These are phyloP conservation scores for Jamesozyma piceae DNA, from an alignment of 805 yeast species.

Conservation along the genomic window DNA sequence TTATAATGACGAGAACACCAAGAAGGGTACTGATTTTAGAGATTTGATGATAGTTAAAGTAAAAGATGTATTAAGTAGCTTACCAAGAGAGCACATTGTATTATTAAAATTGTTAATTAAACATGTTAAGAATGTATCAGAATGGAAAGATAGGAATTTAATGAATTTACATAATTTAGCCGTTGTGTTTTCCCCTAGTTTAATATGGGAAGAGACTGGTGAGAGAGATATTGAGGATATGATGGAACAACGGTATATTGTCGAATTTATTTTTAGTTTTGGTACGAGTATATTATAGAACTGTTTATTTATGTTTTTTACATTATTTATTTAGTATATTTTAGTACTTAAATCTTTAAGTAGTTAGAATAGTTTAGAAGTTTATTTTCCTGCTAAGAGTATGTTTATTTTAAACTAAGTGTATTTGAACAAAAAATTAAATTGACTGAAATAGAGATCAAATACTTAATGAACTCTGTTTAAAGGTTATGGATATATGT, in stretches of 20 bases:
- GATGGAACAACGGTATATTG: conserved; percentile 66
- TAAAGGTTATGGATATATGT: too few relatives aligned
- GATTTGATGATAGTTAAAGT: not conserved
- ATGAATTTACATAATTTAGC: conserved; percentile 80
- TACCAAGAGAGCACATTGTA: conserved; percentile 62
- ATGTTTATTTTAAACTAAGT: too few relatives aligned
- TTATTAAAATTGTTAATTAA: conserved; percentile 47
- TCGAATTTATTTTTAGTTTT: conserved; percentile 52
- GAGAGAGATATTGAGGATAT: conserved; percentile 79
- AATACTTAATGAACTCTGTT: too few relatives aligned
- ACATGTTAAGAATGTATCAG: conserved; percentile 57
- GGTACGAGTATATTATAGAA: not conserved
- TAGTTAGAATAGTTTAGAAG: too few relatives aligned
- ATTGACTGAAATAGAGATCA: too few relatives aligned
- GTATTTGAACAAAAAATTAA: too few relatives aligned
- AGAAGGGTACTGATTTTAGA: conserved; percentile 1
- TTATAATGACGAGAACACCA: too few relatives aligned
- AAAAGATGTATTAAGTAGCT: conserved; percentile 12
- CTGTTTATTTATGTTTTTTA: not conserved
- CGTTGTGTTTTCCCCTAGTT: conserved; percentile 90
- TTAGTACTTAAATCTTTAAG: too few relatives aligned
- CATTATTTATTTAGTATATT: not conserved
- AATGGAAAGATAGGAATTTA: conserved; percentile 48
- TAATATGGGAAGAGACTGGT: conserved; percentile 69
- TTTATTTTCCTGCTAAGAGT: too few relatives aligned